Percentiles rank a stretch among this genome's conserved stretches.
Evolutionary conservation across 2,329 filamentous ascomycete genomes (phyloP).

Genomic region (Aspergillus latus): DNA sequence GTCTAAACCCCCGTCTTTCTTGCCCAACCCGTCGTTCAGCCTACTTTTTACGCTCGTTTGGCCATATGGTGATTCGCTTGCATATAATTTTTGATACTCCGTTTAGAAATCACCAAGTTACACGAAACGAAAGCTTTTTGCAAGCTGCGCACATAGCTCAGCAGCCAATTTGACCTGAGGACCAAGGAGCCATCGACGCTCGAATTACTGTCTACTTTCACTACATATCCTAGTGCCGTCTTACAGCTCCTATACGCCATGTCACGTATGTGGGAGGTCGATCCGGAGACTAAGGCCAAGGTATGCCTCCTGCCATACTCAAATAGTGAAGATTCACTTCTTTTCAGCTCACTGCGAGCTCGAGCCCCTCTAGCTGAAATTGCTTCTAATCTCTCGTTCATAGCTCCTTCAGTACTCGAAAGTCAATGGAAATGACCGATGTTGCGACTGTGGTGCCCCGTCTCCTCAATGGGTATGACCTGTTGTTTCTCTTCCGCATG

Average conservation of each 20-base stretch:
- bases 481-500: conserved; percentile 1
- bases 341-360: not conserved
- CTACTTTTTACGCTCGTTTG: conserved; percentile 3
- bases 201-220: not conserved
- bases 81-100: not conserved
- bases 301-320: conserved; percentile 48
- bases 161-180: not conserved
- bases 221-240: not conserved
- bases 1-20: conserved; percentile 1
- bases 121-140: not conserved
- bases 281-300: conserved; percentile 95
- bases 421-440: conserved; percentile 80
- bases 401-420: conserved; percentile 91
- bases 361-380: conserved; percentile 13
- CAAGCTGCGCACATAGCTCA: not conserved
- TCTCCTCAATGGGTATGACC: conserved; percentile 89
- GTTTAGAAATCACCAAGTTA: not conserved
- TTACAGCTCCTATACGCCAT: conserved; percentile 23
- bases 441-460: conserved; percentile 93
- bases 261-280: conserved; percentile 96
- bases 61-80: not conserved
- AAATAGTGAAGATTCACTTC: not conserved
- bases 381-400: conserved; percentile 10
- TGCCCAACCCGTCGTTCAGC: conserved; percentile 2
- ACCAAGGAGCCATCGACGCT: conserved; percentile 5